Evolutionary conservation across 139 green algal genomes (phyloP).

Genomic region (Chlamydomonas schloesseri): DNA sequence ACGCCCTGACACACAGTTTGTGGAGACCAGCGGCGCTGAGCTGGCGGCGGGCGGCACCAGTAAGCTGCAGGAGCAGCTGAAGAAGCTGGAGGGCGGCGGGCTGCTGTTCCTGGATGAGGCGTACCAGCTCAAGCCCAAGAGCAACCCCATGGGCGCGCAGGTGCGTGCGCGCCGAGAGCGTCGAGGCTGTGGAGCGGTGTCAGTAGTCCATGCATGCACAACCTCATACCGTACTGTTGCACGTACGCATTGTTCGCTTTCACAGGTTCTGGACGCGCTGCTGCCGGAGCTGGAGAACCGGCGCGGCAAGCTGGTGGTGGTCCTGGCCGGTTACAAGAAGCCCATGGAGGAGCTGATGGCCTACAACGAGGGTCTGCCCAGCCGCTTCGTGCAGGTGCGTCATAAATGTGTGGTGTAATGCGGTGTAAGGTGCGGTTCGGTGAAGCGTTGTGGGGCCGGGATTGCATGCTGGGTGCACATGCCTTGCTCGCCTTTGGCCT

Average conservation of each 20-base stretch:
- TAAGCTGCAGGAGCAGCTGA: constrained; percentile 58
- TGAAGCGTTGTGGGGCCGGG: no score
- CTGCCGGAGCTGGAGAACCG: constrained; percentile 66
- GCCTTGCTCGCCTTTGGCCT: no score
- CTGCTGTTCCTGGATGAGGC: constrained; percentile 71
- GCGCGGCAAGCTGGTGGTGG: constrained; percentile 61
- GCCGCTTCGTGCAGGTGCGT: constrained; percentile 50
- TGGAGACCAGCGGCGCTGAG: constrained; percentile 60
- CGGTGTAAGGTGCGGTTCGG: no score
- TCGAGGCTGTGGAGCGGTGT: no score
- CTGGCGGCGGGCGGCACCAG: constrained; percentile 48
- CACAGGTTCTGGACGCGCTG: constrained; percentile 65
- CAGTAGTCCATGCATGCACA: no score
- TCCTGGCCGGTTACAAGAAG: constrained; percentile 66
- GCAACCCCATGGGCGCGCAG: constrained; percentile 58
- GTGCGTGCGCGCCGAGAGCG: constrained; percentile 27
- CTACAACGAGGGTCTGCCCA: constrained; percentile 68
- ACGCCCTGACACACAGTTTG: constrained; percentile 33
- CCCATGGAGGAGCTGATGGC: constrained; percentile 66
- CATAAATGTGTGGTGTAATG: no score
- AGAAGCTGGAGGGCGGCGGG: constrained; percentile 59
- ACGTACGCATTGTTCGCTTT: no score
- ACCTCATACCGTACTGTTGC: no score
- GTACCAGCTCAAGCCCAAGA: constrained; percentile 69
- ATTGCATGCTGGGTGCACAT: no score